Evolutionary conservation across 2,329 filamentous ascomycete species (phyloP), one percentile per base, ranked within the genome.

Genomic region (Pleurostoma richardsiae): DNA sequence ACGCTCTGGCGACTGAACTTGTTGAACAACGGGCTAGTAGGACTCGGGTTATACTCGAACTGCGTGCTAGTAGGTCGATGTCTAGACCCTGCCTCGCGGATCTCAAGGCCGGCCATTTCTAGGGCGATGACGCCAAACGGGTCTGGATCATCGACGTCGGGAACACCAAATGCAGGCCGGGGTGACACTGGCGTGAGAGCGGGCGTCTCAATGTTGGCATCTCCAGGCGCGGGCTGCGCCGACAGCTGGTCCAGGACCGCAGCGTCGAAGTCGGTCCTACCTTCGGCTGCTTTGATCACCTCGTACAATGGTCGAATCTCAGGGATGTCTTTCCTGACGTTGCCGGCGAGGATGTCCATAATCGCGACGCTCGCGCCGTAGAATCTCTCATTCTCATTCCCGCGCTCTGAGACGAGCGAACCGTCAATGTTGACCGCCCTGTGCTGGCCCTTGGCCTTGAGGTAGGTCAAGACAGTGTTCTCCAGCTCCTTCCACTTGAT

Each of bases 101-200:
- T 94, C 56, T 92, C 88, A 47, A 96, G 72, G 3, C 92, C 92
- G 50, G 90, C 88, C 71, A 90, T 85, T 61, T 96, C 90, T n/a
- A 97, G 70, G 6, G 92, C 91, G 53, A 91, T 79, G 29, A 96
- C 87, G 28, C 92, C 92, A 60, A 88, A 97, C 1, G 92, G 92
- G 62, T 97, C 92, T 0, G 91, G 90, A 56, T 97, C 92, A 46
- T 90, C 82, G 4, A 73, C 68, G 52, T 85, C 83, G 1, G 90
- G 90, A 11, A 96, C 73, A 3, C 91, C 91, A 67, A 96, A 96
- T 2, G 71, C 69, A 30, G 74, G 57, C 52, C 55, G 70, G 42
- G 62, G 75, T 46, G 60, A 64, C 26, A 46, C 54, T 44, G 55
- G 58, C 28, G 63, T 54, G 48, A 60, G 49, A 43, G 51, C 65